phyloP scores from a whole-genome alignment of 768 basidiomycete species.

The Rickenella mellea region DNA sequence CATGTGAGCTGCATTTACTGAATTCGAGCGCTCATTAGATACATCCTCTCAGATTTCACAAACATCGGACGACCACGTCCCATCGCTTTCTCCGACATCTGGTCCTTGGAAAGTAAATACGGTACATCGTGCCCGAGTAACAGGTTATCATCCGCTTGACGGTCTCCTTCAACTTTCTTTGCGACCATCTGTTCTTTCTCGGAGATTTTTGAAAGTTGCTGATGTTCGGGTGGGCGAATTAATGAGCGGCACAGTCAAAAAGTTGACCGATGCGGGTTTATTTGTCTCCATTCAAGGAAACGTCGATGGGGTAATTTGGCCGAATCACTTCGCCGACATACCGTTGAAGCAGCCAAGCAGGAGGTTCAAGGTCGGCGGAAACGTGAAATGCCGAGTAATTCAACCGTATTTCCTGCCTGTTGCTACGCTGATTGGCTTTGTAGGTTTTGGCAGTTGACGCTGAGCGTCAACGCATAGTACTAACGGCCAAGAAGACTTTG shows the following conservation, averaged over 20 bases:
- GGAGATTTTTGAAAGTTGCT: slow-evolving; percentile 73
- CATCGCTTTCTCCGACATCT: slow-evolving; percentile 56
- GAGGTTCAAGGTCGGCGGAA: slow-evolving; percentile 75
- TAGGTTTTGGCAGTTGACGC: slow-evolving; percentile 80
- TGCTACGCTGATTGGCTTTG: slow-evolving; percentile 3
- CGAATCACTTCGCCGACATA: slow-evolving; percentile 92
- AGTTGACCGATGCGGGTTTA: slow-evolving; percentile 67
- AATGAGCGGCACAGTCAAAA: slow-evolving; percentile 83
- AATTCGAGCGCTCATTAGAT: neutral
- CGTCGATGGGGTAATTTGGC: slow-evolving; percentile 91
- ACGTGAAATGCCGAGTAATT: slow-evolving; percentile 79
- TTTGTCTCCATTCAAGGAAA: slow-evolving; percentile 83
- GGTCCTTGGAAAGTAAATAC: slow-evolving; percentile 78
- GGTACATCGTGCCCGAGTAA: slow-evolving; percentile 77
- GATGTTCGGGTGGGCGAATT: slow-evolving; percentile 82
- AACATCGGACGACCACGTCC: slow-evolving; percentile 83
- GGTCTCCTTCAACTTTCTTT: slow-evolving; percentile 84
- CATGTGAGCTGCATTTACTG: slow-evolving; percentile 51
- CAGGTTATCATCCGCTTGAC: slow-evolving; percentile 78
- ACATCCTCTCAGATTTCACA: slow-evolving; percentile 70
- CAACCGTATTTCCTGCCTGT: neutral
- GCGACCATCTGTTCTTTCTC: slow-evolving; percentile 72
- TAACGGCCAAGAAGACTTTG: slow-evolving; percentile 89
- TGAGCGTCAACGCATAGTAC: slow-evolving; percentile 66
- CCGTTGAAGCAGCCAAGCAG: slow-evolving; percentile 86